Evolutionary conservation across 257 asterid genomes (phyloP).

Genomic region (Nicotiana benthamiana): DNA sequence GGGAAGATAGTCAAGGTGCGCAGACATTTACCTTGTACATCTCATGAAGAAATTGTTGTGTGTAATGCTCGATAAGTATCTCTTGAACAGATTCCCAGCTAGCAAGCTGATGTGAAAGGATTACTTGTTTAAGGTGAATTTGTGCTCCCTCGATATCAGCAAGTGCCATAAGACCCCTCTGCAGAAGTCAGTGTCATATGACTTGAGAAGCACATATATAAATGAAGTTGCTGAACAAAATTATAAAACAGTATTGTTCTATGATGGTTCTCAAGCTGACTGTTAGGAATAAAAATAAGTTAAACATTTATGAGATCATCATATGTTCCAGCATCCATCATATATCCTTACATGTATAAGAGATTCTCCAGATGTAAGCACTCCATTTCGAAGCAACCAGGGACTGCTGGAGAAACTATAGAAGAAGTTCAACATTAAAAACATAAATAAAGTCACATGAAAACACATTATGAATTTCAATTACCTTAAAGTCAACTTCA

Average conservation of each 20-base stretch:
- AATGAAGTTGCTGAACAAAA: background rate
- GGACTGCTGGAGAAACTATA: constrained; percentile 94
- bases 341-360: constrained; percentile 56
- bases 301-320: background rate
- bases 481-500: constrained; percentile 79
- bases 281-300: background rate
- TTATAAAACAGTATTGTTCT: background rate
- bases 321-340: background rate
- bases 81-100: constrained; percentile 94
- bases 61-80: constrained; percentile 78
- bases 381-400: constrained; percentile 84
- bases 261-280: background rate
- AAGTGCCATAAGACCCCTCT: constrained; percentile 98
- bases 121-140: constrained; percentile 68
- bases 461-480: constrained; percentile 7
- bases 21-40: constrained; percentile 73
- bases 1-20: background rate
- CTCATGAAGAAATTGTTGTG: constrained; percentile 82
- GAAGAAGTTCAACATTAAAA: constrained; percentile 21
- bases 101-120: constrained; percentile 85
- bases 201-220: constrained; percentile 7
- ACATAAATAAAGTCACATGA: background rate
- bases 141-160: constrained; percentile 99
- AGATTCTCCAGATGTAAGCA: constrained; percentile 87
- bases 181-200: constrained; percentile 20